A percentile compares a stretch with the other conserved stretches of the same genome.
Conservation (phyloP, 2,329 filamentous ascomycete genomes). For the Botrytis cinerea region DNA sequence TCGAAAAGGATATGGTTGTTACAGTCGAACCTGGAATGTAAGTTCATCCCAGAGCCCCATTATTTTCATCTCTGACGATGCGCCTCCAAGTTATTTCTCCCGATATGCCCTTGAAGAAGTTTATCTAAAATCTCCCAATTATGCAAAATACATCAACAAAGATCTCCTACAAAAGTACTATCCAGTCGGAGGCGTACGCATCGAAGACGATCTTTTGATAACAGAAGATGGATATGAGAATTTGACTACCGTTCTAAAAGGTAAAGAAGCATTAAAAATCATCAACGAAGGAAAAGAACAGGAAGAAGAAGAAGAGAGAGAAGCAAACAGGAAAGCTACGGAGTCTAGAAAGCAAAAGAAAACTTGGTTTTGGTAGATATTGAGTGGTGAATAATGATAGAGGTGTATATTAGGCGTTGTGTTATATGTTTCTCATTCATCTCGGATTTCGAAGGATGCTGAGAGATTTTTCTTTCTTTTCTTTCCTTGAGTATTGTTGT, state of each 20-base stretch:
- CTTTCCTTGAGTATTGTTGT: not conserved
- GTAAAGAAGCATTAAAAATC: conserved; percentile 66
- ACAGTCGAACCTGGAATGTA: conserved; percentile 77
- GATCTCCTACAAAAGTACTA: conserved; percentile 69
- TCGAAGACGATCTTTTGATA: conserved; percentile 88
- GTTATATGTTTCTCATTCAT: not conserved
- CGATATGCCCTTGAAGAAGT: conserved; percentile 71
- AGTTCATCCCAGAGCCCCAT: conserved; percentile 36
- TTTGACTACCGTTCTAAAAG: conserved; percentile 77
- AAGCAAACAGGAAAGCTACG: conserved; percentile 18
- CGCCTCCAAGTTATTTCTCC: conserved; percentile 65
- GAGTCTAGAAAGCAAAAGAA: conserved; percentile 18
- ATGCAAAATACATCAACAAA: conserved; percentile 65
- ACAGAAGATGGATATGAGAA: conserved; percentile 80
- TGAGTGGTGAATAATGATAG: not conserved
- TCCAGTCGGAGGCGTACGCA: conserved; percentile 82
- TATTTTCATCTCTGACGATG: conserved; percentile 10
- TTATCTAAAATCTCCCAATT: conserved; percentile 59
- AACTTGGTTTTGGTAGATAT: conserved; percentile 34
- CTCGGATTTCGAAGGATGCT: not conserved
- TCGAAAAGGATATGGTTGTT: conserved; percentile 66
- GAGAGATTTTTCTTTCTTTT: not conserved
- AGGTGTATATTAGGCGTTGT: not conserved
- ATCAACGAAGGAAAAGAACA: conserved; percentile 45
- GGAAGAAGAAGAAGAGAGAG: conserved; percentile 10